Evolutionary conservation across 306 rosid species (phyloP), one percentile per base, ranked within the genome.

Genomic region (Inga laurina): DNA sequence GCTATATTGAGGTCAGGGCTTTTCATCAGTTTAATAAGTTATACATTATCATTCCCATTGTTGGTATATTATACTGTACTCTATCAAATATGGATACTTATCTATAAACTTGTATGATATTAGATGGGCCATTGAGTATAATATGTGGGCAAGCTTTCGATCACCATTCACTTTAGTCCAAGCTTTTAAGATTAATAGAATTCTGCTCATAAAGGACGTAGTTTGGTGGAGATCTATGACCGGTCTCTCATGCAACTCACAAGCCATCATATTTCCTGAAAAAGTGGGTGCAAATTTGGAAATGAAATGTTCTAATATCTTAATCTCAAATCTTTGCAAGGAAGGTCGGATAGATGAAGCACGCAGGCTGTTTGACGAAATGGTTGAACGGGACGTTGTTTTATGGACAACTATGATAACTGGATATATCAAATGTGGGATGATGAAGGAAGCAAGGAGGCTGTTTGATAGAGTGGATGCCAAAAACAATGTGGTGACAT

Each of bases 331-430:
- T 8, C 84, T 88, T 3, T 80, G 82, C 22, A 76, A 7, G 72
- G 85, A 85, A 52, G 89, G 91, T 16, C 74, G 64, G 52, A 77
- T 81, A 37, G 75, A 74, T 2, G 48, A 81, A 18, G 91, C 91
- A 74, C 86, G 89, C 72, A 85, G 78, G 82, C 16, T 85, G 77
- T 88, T 88, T 21, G 89, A 88, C 3, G 72, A 56, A 88, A 83
- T 88, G 75, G 7, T 27, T 73, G 82, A 88, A 61, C 61, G 87
- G n/a, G 89, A 88, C 51, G 43, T 8, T 74, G 78, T 86, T 69
- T 46, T 85, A n/a, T 88, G 91, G 91, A 83, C 85, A 16, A 85
- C 89, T 15, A 88, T 88, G 87, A 81, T 88, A 46, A 78, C 46
- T 51, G 87, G 89, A 49, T 88, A 88, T 74, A 62, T 85, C 66